Evolutionary conservation across 2,329 filamentous ascomycete species (phyloP), one percentile per base, ranked within the genome.

Genomic region (Clonostachys sp.): DNA sequence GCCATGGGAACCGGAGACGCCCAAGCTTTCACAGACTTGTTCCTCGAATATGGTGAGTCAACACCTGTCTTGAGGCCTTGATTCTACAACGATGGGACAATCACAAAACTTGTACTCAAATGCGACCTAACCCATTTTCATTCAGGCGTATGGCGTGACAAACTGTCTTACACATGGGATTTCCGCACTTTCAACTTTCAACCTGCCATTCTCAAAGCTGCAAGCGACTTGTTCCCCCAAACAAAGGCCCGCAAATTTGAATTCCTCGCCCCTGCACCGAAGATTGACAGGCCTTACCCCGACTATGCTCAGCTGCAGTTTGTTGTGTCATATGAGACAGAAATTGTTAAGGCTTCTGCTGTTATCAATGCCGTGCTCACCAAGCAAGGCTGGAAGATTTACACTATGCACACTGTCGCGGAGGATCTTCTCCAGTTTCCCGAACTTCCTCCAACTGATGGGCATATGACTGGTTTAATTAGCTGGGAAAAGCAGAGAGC

Each of bases 361-460:
- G 58, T 63, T 6, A 56, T 62, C 44, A 64, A 64, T 45, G 55
- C 57, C 18, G 57, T 65, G 2, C 50, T 63, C 2, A 63, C 61
- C 16, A 51, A 57, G 38, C 50, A 59, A 34, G 63, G 63, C 24
- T 65, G 60, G 60, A 64, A 52, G 47, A 60, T 65, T 18, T 66
- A 62, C 48, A 61, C 57, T 3, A 57, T 65, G 55, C 61, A 66
- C 50, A 64, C 63, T 2, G 63, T 60, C n/a, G 57, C 58, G 18
- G 62, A 65, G 50, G 50, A 50, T 8, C 53, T 66, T 13, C 59
- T 58, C 47, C 49, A 59, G n/a, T 64, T 61, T 46, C 62, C 62
- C 1, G 59, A 63, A 48, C 35, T 57, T 12, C 33, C 52, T 12
- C 51, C 60, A 5, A 36, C 51, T 33, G 63, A 65, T 43, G 63